Evolutionary conservation across 148 eudicot genomes (phyloP).

Genomic region (Vaccinium corymbosum): DNA sequence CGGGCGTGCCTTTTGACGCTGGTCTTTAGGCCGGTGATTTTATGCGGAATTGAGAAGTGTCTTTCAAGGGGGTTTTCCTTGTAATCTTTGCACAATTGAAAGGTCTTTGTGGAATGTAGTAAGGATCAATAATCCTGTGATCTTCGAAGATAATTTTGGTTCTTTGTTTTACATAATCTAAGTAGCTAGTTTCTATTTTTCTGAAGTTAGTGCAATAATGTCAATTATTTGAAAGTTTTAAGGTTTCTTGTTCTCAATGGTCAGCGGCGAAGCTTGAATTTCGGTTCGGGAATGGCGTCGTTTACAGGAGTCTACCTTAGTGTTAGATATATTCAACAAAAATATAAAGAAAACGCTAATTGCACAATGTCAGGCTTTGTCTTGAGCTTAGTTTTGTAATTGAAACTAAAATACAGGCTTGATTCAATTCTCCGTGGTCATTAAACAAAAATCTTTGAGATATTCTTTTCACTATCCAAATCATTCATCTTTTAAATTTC

Average conservation of each 20-base stretch:
- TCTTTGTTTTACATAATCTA: neutral
- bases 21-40: conserved; percentile 6
- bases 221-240: neutral
- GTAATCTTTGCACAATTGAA: neutral
- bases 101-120: neutral
- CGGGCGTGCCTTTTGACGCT: conserved; percentile 23
- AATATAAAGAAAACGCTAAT: too few species aligned
- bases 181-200: neutral
- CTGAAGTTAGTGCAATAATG: neutral
- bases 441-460: too few species aligned
- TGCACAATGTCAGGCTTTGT: too few species aligned
- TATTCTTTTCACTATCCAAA: too few species aligned
- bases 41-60: neutral
- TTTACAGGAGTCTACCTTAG: too few species aligned
- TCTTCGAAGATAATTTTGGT: neutral
- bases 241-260: neutral
- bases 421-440: too few species aligned
- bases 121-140: neutral
- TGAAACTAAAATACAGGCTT: too few species aligned
- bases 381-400: too few species aligned
- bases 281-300: too few species aligned
- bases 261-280: neutral
- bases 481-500: too few species aligned
- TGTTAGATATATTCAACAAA: too few species aligned
- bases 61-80: neutral